These are phyloP conservation scores for Halocafeteria seosinensis DNA, from an alignment of 108 stramenopile genomes.

Conservation along the genomic window DNA sequence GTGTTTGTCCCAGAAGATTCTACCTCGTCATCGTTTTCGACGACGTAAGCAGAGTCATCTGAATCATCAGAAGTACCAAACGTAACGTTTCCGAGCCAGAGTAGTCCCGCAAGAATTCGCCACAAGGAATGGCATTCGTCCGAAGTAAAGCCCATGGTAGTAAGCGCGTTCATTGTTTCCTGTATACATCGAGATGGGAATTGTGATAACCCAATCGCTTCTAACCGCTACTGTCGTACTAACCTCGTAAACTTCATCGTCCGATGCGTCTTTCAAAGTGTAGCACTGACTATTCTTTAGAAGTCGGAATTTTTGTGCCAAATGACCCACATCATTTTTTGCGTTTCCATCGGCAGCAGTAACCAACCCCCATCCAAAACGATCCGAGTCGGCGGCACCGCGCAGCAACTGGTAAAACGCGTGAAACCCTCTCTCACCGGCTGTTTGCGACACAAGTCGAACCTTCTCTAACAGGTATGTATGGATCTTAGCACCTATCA, in stretches of 20 bases:
- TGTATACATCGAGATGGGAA: too few relatives aligned
- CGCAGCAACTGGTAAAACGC: slow-evolving; percentile 24
- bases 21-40: slow-evolving; percentile 18
- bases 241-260: neutral
- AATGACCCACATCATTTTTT: too few relatives aligned
- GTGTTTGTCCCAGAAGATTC: slow-evolving; percentile 16
- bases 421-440: slow-evolving; percentile 56
- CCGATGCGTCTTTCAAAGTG: neutral
- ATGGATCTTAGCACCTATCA: slow-evolving; percentile 74
- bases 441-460: slow-evolving; percentile 62
- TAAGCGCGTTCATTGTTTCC: slow-evolving; percentile 6
- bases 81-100: slow-evolving; percentile 33
- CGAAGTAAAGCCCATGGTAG: slow-evolving; percentile 9
- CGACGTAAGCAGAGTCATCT: neutral
- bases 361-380: too few relatives aligned
- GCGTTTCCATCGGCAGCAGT: too few relatives aligned
- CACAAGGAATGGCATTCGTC: slow-evolving; percentile 14
- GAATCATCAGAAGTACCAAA: slow-evolving; percentile 2
- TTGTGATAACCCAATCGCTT: too few relatives aligned
- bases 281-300: too few relatives aligned
- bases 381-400: too few relatives aligned
- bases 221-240: too few relatives aligned
- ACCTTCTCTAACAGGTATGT: slow-evolving; percentile 95
- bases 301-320: too few relatives aligned
- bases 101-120: slow-evolving; percentile 22